Conservation (phyloP, 75 land plant species). For the Picea glauca region DNA sequence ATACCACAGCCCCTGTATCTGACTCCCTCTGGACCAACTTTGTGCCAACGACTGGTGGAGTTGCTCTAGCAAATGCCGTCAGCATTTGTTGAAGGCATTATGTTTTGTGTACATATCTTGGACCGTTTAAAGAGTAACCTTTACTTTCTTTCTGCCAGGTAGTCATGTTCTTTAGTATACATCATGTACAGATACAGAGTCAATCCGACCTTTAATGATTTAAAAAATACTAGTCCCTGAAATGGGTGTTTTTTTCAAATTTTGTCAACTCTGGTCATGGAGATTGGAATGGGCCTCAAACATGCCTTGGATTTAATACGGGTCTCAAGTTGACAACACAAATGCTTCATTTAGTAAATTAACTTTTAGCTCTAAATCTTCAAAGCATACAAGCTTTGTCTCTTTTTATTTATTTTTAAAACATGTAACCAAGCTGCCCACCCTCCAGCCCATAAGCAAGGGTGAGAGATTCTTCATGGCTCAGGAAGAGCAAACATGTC, state of each 20-base stretch:
- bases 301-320: neutral
- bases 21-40: conserved; percentile 5
- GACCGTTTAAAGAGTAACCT: neutral
- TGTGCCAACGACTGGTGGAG: conserved; percentile 9
- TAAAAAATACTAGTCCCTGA: neutral
- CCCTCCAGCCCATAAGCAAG: too few relatives aligned
- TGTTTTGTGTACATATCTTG: conserved; percentile 3
- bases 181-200: conserved; percentile 5
- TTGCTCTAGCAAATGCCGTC: conserved; percentile 9
- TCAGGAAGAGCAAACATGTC: neutral
- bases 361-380: neutral
- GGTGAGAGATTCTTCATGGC: too few relatives aligned
- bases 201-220: neutral
- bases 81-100: conserved; percentile 8
- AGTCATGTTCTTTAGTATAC: neutral
- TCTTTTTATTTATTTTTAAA: too few relatives aligned
- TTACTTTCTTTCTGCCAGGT: neutral
- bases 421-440: too few relatives aligned
- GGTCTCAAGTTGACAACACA: neutral
- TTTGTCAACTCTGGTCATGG: neutral
- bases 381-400: too few relatives aligned
- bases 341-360: neutral
- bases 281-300: neutral
- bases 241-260: neutral
- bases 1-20: conserved; percentile 7